phyloP scores from a whole-genome alignment of 2,329 filamentous ascomycete species.

The Hymenoscyphus linearis region DNA sequence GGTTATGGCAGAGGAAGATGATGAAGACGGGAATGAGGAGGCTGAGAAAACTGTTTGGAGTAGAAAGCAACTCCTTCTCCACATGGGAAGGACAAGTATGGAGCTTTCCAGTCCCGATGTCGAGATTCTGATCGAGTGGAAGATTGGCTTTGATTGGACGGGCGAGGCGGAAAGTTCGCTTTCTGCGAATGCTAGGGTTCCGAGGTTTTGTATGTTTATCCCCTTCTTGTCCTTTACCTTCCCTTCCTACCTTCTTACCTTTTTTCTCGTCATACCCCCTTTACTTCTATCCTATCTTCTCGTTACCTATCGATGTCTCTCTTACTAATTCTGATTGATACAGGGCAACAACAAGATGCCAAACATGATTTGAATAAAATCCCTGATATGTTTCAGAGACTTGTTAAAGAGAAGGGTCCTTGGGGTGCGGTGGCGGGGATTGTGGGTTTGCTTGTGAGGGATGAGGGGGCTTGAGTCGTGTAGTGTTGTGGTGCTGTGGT shows the following conservation, averaged over 20 bases:
- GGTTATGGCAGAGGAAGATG: constrained; percentile 26
- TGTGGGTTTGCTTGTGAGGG: constrained; percentile 47
- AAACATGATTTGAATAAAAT: constrained; percentile 52
- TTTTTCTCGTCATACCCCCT: no score
- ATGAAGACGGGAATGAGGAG: constrained; percentile 23
- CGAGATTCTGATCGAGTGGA: constrained; percentile 51
- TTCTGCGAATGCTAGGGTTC: constrained; percentile 49
- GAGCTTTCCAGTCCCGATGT: constrained; percentile 31
- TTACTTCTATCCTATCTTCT: no score
- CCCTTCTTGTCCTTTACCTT: neutral
- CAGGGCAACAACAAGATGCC: constrained; percentile 57
- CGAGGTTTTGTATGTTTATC: constrained; percentile 55
- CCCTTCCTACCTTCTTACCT: constrained; percentile 25
- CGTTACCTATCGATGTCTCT: no score
- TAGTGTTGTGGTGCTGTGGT: neutral
- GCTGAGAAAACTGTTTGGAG: constrained; percentile 26
- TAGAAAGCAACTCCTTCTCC: constrained; percentile 45
- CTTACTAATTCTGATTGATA: no score
- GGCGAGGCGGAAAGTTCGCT: constrained; percentile 61
- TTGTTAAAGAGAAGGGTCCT: constrained; percentile 51
- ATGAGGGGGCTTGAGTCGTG: neutral
- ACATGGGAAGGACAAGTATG: constrained; percentile 46
- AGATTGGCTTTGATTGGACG: constrained; percentile 65
- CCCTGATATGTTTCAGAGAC: constrained; percentile 53
- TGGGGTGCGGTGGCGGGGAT: constrained; percentile 55